Base-by-base conservation (phyloP, 1,284 basidiomycete genomes). In the Tremellales sp. region DNA sequence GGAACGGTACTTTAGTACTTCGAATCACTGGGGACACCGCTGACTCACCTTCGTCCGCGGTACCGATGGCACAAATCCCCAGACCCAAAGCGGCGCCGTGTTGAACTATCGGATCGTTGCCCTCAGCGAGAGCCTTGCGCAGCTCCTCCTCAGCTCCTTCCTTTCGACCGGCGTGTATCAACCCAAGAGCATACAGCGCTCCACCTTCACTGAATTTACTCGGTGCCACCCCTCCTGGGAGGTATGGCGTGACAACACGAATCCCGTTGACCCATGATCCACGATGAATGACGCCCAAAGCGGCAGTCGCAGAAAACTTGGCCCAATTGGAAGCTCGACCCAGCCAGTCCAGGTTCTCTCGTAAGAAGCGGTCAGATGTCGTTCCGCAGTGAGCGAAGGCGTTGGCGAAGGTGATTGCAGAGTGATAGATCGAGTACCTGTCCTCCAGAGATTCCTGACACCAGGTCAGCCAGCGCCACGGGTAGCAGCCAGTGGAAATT, bases 361-460 rank as follows among this genome's bases (percentile, higher is more conserved):
- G 83, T 24, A 97, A 75, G 77, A 97, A 97, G 29, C 80, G 70
- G 61, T 97, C 93, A 2, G 90, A 92, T 0, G 90, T 91, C 1
- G 93, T 97, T 38, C 93, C 93, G 21, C 92, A 84, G 67, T 94
- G 84, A 81, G 93, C 92, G 69, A 92, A 97, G 2, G 93, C 91
- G 68, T 97, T 95, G 68, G 92, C 87, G 49, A 97, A 80, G 4
- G 90, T 92, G 53, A 97, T 80, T 8, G 93, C 90, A 5, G 87
- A 91, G 74, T 97, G 93, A 68, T 93, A 97, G 64, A 97, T 88
- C 16, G 92, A 97, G 31, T 88, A 92, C 33, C 92, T 85, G 32
- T 89, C 81, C 65, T 97, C 93, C n/a, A 97, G 77, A 2, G 83
- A 82, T 44, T 95, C 89, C 87, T 90, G 57, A 6, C 32, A 19